Conservation (phyloP, 2,329 filamentous ascomycete species). For the Phoma herbarum region DNA sequence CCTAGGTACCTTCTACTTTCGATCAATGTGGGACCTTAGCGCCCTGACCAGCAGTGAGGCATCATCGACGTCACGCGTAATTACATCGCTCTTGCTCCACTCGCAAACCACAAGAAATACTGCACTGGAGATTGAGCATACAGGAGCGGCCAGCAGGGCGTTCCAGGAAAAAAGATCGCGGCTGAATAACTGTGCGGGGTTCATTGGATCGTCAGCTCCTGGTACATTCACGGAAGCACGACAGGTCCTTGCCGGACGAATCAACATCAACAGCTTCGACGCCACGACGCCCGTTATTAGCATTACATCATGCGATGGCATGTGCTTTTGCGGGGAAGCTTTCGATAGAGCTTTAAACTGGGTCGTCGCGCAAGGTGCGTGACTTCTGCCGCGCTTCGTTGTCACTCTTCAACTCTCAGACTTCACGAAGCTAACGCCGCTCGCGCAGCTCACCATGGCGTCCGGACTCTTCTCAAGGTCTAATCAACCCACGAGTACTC, state of each 20-base stretch:
- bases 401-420: not conserved
- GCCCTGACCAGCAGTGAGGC: conserved; percentile 12
- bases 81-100: not conserved
- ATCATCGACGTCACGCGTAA: conserved; percentile 15
- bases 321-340: conserved; percentile 25
- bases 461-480: conserved; percentile 19
- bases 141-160: not conserved
- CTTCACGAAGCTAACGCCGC: too few relatives aligned
- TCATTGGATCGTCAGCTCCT: conserved; percentile 14
- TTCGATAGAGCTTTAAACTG: conserved; percentile 15
- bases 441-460: conserved; percentile 9
- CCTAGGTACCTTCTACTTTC: not conserved
- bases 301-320: conserved; percentile 24
- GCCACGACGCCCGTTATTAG: conserved; percentile 18
- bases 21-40: not conserved
- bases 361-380: conserved; percentile 2
- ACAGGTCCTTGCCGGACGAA: conserved; percentile 17
- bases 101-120: not conserved
- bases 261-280: conserved; percentile 1
- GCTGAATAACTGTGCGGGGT: conserved; percentile 24
- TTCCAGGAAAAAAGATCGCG: not conserved
- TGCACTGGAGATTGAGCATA: not conserved
- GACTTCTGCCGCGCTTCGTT: not conserved
- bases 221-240: conserved; percentile 16
- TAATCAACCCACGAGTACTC: conserved; percentile 26